Conservation (phyloP, 164 flowering plant species). For the Piper betle region DNA sequence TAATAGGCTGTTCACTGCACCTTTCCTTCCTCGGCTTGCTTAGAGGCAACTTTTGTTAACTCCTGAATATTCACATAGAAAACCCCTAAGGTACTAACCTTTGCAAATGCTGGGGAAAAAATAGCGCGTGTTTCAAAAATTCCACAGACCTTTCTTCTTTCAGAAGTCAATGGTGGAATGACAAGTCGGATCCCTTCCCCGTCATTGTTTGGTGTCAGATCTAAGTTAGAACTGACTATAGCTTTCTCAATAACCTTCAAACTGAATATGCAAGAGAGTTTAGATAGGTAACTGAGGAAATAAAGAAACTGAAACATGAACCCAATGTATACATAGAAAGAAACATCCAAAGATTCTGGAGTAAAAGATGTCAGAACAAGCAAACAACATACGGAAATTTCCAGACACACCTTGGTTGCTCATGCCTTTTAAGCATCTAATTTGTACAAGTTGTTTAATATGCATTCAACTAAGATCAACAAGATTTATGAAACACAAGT, state of each 20-base stretch:
- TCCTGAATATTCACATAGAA: constrained; percentile 61
- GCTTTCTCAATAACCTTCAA: constrained; percentile 93
- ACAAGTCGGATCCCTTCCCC: constrained; percentile 79
- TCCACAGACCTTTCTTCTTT: constrained; percentile 73
- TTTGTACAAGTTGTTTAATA: no score
- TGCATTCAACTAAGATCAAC: no score
- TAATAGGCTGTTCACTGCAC: constrained; percentile 25
- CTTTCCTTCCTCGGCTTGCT: constrained; percentile 94
- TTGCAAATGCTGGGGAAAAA: not conserved
- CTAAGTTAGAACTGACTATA: constrained; percentile 66
- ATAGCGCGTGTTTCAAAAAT: not conserved
- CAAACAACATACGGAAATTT: no score
- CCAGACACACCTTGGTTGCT: no score
- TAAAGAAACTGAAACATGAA: not conserved
- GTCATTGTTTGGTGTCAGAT: constrained; percentile 83
- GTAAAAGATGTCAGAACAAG: not conserved
- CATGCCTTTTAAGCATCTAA: no score
- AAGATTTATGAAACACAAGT: no score
- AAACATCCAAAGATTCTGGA: no score
- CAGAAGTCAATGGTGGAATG: constrained; percentile 81
- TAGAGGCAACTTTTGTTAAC: constrained; percentile 63
- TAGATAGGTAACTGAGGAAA: not conserved
- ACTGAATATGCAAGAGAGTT: constrained; percentile 26
- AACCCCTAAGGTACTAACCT: not conserved
- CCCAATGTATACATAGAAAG: not conserved